Conservation (phyloP, 805 yeast species). For the Wickerhamiella azymoides region DNA sequence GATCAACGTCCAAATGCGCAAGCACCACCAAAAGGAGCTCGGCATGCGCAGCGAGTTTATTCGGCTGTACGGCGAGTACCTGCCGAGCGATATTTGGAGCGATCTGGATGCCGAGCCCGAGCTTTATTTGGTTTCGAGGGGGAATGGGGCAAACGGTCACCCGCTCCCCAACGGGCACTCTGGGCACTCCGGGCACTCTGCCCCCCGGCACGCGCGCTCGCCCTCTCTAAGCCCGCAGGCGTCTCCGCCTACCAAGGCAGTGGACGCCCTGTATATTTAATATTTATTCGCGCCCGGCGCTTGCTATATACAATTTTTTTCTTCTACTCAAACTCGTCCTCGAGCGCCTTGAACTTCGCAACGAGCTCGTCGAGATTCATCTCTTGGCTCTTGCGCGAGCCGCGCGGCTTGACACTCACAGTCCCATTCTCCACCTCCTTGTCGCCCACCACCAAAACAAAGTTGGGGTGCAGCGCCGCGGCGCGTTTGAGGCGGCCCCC, state of each 20-base stretch:
- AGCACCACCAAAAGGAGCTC: slow-evolving; percentile 33
- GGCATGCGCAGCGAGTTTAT: slow-evolving; percentile 33
- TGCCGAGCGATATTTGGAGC: slow-evolving; percentile 42
- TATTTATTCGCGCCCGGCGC: not conserved
- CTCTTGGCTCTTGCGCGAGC: slow-evolving; percentile 30
- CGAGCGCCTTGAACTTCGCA: slow-evolving; percentile 40
- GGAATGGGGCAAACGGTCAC: not conserved
- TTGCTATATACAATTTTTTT: slow-evolving; percentile 13
- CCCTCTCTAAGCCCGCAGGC: too few species aligned
- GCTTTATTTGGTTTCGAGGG: not conserved
- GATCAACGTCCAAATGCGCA: slow-evolving; percentile 30
- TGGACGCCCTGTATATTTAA: not conserved
- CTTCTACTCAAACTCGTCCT: slow-evolving; percentile 32
- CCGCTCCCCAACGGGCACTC: too few species aligned
- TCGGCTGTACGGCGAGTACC: slow-evolving; percentile 35
- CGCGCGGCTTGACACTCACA: slow-evolving; percentile 50
- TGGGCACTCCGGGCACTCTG: not conserved
- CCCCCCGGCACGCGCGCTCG: not conserved
- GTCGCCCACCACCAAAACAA: slow-evolving; percentile 76
- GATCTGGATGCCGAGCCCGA: slow-evolving; percentile 2
- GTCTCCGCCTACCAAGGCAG: too few species aligned
- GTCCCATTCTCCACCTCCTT: slow-evolving; percentile 50
- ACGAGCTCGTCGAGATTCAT: slow-evolving; percentile 39
- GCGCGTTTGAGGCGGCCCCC: slow-evolving; percentile 75
- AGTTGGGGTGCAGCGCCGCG: slow-evolving; percentile 57